A percentile compares a stretch with the other conserved stretches of the same genome.
Conservation (phyloP, 495 filamentous ascomycete species). For the Pyrenopolyporus hunteri region DNA sequence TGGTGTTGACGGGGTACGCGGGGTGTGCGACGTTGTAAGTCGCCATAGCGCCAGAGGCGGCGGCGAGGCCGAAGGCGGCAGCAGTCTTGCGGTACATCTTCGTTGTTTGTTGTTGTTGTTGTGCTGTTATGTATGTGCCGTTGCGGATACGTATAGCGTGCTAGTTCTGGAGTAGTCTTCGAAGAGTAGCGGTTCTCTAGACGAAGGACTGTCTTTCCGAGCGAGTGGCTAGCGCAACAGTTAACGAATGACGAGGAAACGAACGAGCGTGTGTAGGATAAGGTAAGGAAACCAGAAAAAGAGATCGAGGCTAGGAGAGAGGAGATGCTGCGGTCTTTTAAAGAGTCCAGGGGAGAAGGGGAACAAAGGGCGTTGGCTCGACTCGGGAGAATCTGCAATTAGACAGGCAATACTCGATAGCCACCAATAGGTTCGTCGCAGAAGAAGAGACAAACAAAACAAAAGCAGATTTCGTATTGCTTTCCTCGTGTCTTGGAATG, state of each 20-base stretch:
- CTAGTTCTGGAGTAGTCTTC: slow-evolving; percentile 15
- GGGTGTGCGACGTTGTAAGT: background rate
- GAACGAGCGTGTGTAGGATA: slow-evolving; percentile 5
- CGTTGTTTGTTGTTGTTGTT: no score
- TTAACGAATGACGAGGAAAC: slow-evolving; percentile 30
- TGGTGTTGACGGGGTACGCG: slow-evolving; percentile 7
- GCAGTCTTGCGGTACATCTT: slow-evolving; percentile 36
- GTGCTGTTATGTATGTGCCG: slow-evolving; percentile 1
- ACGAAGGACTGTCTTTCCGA: slow-evolving; percentile 1
- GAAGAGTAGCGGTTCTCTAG: background rate
- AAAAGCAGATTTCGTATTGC: slow-evolving; percentile 29
- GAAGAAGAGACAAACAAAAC: slow-evolving; percentile 34
- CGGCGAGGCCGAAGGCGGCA: slow-evolving; percentile 28
- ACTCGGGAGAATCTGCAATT: slow-evolving; percentile 36
- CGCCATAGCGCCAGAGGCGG: slow-evolving; percentile 38
- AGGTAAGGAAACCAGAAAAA: background rate
- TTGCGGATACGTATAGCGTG: no score
- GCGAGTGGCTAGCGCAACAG: slow-evolving; percentile 20
- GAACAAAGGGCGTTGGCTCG: slow-evolving; percentile 26
- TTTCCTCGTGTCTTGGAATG: slow-evolving; percentile 42
- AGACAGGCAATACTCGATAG: slow-evolving; percentile 36
- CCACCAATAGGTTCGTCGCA: slow-evolving; percentile 27
- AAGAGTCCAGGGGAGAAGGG: slow-evolving; percentile 18
- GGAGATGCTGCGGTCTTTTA: slow-evolving; percentile 31
- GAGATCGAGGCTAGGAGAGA: background rate